Percentiles rank a stretch among this genome's conserved stretches.
phyloP scores from a whole-genome alignment of 768 basidiomycete genomes.

The Mycena crocata region DNA sequence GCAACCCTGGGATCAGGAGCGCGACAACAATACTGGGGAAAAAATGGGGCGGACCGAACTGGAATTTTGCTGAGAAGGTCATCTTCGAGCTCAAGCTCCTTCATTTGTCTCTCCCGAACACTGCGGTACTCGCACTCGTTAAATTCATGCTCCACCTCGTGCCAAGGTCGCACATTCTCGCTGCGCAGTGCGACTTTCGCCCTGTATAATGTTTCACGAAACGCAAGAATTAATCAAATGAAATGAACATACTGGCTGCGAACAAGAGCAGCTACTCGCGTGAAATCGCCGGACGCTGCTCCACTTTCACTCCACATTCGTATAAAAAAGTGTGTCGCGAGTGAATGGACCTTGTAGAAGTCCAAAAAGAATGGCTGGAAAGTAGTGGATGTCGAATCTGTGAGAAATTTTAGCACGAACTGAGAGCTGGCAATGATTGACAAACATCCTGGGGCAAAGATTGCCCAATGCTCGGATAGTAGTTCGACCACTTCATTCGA shows the following conservation, averaged over 20 bases:
- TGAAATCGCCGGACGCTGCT: conserved; percentile 80
- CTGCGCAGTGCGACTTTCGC: conserved; percentile 80
- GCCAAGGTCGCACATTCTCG: conserved; percentile 84
- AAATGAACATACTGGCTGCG: conserved; percentile 80
- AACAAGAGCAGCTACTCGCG: conserved; percentile 80
- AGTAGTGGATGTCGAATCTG: conserved; percentile 83
- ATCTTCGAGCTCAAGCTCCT: conserved; percentile 89
- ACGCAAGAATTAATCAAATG: background rate
- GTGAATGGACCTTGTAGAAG: conserved; percentile 81
- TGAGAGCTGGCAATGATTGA: conserved; percentile 27
- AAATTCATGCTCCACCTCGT: conserved; percentile 85
- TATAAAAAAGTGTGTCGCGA: conserved; percentile 90
- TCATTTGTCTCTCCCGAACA: conserved; percentile 91
- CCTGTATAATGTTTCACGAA: conserved; percentile 51
- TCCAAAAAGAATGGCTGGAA: conserved; percentile 92
- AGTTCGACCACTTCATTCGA: conserved; percentile 90
- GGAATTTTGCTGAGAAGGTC: conserved; percentile 88
- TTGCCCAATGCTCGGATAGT: conserved; percentile 86
- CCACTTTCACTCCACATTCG: conserved; percentile 93
- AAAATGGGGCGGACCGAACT: conserved; percentile 70
- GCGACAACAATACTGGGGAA: background rate
- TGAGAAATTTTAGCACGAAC: conserved; percentile 17
- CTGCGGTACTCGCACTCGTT: conserved; percentile 85
- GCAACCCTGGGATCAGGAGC: conserved; percentile 6
- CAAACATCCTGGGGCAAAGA: conserved; percentile 87